Percentiles rank a stretch among this genome's conserved stretches.
phyloP scores from a whole-genome alignment of 805 yeast species.

The Pichia deserticola region DNA sequence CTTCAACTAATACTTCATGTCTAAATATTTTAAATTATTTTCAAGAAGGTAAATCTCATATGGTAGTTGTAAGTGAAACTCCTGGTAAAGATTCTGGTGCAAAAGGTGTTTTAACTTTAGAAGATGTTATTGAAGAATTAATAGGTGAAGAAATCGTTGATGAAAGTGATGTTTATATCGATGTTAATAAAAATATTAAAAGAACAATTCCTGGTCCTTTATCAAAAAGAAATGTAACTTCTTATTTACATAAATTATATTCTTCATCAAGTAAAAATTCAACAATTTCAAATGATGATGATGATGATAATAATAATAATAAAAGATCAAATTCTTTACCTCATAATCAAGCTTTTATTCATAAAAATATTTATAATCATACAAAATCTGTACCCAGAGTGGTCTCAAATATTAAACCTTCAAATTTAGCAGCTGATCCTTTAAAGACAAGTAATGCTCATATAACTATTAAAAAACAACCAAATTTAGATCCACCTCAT shows the following conservation, averaged over 20 bases:
- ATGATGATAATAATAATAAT: background rate
- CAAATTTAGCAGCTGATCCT: slow-evolving; percentile 66
- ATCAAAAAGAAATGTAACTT: slow-evolving; percentile 59
- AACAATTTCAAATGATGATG: slow-evolving; percentile 7
- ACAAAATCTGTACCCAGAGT: slow-evolving; percentile 17
- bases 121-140: slow-evolving; percentile 96
- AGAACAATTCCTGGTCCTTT: slow-evolving; percentile 70
- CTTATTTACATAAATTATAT: slow-evolving; percentile 59
- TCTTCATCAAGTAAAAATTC: slow-evolving; percentile 2
- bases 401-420: slow-evolving; percentile 38
- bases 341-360: slow-evolving; percentile 5
- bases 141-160: slow-evolving; percentile 98
- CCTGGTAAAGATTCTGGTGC: slow-evolving; percentile 84
- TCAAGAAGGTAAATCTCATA: slow-evolving; percentile 96
- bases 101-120: slow-evolving; percentile 84
- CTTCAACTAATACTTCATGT: slow-evolving; percentile 86
- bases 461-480: slow-evolving; percentile 61
- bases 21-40: slow-evolving; percentile 89
- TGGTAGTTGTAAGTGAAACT: slow-evolving; percentile 82
- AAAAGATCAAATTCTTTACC: background rate
- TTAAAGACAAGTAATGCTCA: slow-evolving; percentile 55
- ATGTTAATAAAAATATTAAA: slow-evolving; percentile 81
- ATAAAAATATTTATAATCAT: slow-evolving; percentile 3
- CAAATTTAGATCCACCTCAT: slow-evolving; percentile 20
- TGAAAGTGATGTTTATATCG: slow-evolving; percentile 90